Evolutionary conservation across 805 yeast species (phyloP).

Genomic region (Candida stauntonica): DNA sequence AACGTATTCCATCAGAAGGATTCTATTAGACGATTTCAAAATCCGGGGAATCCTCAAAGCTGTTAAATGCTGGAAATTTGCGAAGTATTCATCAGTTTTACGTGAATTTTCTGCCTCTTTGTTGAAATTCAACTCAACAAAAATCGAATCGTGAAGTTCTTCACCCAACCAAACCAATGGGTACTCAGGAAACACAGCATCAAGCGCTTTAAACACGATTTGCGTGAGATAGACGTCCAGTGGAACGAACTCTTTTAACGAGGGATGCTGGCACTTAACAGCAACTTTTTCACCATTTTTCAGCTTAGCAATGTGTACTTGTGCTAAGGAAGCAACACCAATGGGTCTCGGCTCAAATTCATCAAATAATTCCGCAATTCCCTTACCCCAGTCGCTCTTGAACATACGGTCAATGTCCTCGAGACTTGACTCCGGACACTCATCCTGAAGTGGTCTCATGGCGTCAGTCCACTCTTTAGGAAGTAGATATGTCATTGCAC

Average conservation of each 20-base stretch:
- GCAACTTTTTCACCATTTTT: constrained; percentile 71
- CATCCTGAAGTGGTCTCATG: constrained; percentile 88
- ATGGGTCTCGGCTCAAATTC: constrained; percentile 71
- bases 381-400: constrained; percentile 54
- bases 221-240: constrained; percentile 77
- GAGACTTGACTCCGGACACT: constrained; percentile 75
- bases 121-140: constrained; percentile 83
- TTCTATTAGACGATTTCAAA: constrained; percentile 57
- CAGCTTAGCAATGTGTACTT: constrained; percentile 79
- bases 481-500: constrained; percentile 85
- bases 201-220: constrained; percentile 68
- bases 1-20: constrained; percentile 84
- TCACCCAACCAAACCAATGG: constrained; percentile 95
- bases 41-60: constrained; percentile 79
- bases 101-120: constrained; percentile 82
- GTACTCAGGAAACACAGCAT: constrained; percentile 84
- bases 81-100: constrained; percentile 65
- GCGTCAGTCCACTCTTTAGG: constrained; percentile 95
- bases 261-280: constrained; percentile 92
- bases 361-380: constrained; percentile 58
- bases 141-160: constrained; percentile 81
- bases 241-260: constrained; percentile 82
- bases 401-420: constrained; percentile 71
- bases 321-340: constrained; percentile 96
- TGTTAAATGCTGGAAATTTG: constrained; percentile 50